A percentile compares a stretch with the other conserved stretches of the same genome.
Evolutionary conservation across 192 early-diverging fungal genomes (phyloP).

Genomic region (Backusella parvicylindrica): DNA sequence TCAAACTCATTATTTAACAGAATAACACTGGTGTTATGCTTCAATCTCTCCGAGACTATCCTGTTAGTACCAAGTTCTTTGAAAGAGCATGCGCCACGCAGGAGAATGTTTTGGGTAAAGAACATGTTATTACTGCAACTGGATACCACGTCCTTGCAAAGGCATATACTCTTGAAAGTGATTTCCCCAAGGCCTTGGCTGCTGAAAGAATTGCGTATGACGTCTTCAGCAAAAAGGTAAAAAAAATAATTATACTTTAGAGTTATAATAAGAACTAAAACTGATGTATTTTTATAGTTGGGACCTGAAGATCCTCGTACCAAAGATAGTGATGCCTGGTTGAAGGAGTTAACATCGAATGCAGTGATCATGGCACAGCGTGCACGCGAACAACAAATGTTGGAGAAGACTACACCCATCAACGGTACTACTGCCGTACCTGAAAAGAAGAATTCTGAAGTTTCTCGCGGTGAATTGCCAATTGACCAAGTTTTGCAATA

Average conservation of each 20-base stretch:
- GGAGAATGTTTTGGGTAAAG: conserved; percentile 59
- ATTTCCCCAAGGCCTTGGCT: conserved; percentile 73
- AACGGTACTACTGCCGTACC: not conserved
- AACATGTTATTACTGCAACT: conserved; percentile 65
- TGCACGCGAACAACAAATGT: conserved; percentile 12
- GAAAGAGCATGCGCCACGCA: conserved; percentile 66
- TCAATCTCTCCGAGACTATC: conserved; percentile 62
- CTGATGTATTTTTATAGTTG: conserved; percentile 33
- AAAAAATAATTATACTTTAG: not conserved
- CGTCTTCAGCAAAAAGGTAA: conserved; percentile 54
- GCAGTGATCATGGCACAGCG: conserved; percentile 42
- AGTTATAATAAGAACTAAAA: not conserved
- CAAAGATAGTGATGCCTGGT: conserved; percentile 62
- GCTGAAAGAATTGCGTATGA: conserved; percentile 66
- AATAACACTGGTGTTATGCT: conserved; percentile 75
- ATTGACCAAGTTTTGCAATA: conserved; percentile 78
- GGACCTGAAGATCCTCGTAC: conserved; percentile 73
- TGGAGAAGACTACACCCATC: not conserved
- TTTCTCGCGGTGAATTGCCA: conserved; percentile 64
- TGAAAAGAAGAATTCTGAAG: conserved; percentile 11
- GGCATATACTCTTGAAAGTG: conserved; percentile 64
- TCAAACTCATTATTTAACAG: conserved; percentile 16
- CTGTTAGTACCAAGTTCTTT: conserved; percentile 65
- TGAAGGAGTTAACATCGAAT: conserved; percentile 64
- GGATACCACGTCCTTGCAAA: conserved; percentile 77